Percentiles rank a stretch among this genome's conserved stretches.
These are phyloP conservation scores for Pseudozyma sp. DNA, from an alignment of 1,284 basidiomycete species.

Conservation along the genomic window DNA sequence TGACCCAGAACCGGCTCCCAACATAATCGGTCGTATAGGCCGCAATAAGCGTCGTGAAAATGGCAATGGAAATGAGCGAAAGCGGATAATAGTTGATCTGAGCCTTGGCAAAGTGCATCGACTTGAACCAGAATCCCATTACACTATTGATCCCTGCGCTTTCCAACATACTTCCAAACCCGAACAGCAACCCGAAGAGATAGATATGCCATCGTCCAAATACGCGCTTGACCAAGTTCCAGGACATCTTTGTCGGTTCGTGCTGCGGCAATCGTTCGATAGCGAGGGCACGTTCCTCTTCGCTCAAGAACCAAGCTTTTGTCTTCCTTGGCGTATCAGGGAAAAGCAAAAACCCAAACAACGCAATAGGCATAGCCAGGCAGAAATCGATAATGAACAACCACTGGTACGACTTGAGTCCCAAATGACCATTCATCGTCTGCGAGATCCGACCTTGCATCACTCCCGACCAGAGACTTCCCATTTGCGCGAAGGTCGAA, in stretches of 20 bases:
- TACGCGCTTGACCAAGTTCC: slow-evolving; percentile 72
- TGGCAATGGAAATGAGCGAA: slow-evolving; percentile 46
- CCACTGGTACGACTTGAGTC: slow-evolving; percentile 80
- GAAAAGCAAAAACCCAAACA: slow-evolving; percentile 80
- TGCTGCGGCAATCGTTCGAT: slow-evolving; percentile 68
- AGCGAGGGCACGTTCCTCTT: slow-evolving; percentile 72
- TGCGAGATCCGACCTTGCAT: slow-evolving; percentile 77
- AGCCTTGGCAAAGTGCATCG: slow-evolving; percentile 54
- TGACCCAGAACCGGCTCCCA: slow-evolving; percentile 39
- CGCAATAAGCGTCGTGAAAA: slow-evolving; percentile 41
- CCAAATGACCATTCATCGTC: slow-evolving; percentile 75
- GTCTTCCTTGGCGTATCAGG: slow-evolving; percentile 78
- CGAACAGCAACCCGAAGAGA: slow-evolving; percentile 70
- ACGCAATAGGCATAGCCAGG: slow-evolving; percentile 76
- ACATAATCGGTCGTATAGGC: slow-evolving; percentile 46
- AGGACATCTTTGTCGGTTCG: slow-evolving; percentile 70
- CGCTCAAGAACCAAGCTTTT: slow-evolving; percentile 76
- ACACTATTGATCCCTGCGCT: slow-evolving; percentile 79
- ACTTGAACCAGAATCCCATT: slow-evolving; percentile 81
- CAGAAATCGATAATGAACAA: slow-evolving; percentile 79
- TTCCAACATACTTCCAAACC: slow-evolving; percentile 78
- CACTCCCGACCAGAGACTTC: slow-evolving; percentile 75
- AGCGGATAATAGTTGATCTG: slow-evolving; percentile 55
- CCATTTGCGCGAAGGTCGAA: slow-evolving; percentile 76
- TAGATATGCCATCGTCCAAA: slow-evolving; percentile 75